These are phyloP conservation scores for Mycosphaerella sp. DNA, from an alignment of 2,329 filamentous ascomycete species.

Conservation along the genomic window DNA sequence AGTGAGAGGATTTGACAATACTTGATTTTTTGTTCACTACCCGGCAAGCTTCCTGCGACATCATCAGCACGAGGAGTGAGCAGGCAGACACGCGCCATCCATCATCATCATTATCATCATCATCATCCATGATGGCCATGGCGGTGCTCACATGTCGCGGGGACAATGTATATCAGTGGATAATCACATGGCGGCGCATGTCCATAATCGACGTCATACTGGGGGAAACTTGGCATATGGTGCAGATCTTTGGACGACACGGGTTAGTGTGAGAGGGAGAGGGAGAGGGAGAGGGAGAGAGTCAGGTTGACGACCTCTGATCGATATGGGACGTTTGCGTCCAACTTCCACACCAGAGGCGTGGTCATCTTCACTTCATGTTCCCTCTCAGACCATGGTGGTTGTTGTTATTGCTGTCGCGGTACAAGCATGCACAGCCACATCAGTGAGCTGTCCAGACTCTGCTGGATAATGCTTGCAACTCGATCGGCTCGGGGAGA, in stretches of 20 bases:
- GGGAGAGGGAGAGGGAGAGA: neutral
- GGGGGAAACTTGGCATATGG: constrained; percentile 1
- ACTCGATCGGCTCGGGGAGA: no score
- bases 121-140: neutral
- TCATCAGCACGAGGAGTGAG: no score
- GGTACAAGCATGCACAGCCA: neutral
- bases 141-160: neutral
- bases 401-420: neutral
- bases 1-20: neutral
- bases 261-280: neutral
- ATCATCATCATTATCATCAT: neutral
- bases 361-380: no score
- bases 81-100: no score
- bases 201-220: neutral
- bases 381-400: neutral
- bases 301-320: no score
- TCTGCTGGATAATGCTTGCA: no score
- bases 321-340: no score
- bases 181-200: neutral
- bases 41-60: no score
- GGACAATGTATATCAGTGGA: neutral
- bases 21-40: neutral
- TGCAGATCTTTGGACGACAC: neutral
- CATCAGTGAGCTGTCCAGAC: neutral
- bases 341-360: no score